Evolutionary conservation across 768 basidiomycete species (phyloP).

Genomic region (Leccinum pellstonianum): DNA sequence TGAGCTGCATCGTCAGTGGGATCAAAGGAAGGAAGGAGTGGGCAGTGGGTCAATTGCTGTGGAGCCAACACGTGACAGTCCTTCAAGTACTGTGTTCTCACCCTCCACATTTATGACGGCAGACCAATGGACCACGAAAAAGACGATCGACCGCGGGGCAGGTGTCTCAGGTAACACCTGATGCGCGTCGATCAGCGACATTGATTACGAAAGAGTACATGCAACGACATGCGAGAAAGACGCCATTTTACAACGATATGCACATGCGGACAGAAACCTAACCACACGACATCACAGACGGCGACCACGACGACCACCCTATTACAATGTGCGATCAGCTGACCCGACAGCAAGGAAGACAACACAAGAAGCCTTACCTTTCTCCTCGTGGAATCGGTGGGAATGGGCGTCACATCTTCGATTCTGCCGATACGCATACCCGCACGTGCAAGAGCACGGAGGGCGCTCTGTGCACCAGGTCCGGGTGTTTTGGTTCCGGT

Average conservation of each 20-base stretch:
- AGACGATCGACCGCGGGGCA: constrained; percentile 74
- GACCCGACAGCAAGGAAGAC: background rate
- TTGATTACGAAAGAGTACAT: constrained; percentile 38
- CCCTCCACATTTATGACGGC: background rate
- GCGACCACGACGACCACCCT: constrained; percentile 99
- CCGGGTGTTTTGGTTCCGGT: constrained; percentile 99
- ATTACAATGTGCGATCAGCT: constrained; percentile 3
- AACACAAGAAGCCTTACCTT: constrained; percentile 58
- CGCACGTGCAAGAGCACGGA: constrained; percentile 96
- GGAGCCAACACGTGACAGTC: background rate
- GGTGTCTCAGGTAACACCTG: constrained; percentile 52
- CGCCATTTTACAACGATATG: constrained; percentile 22
- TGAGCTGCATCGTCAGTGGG: constrained; percentile 41
- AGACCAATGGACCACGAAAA: background rate
- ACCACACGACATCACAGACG: constrained; percentile 60
- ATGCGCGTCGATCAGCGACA: constrained; percentile 90
- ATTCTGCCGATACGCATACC: constrained; percentile 98
- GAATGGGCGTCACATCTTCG: constrained; percentile 97
- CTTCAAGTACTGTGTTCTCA: background rate
- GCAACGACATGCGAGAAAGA: constrained; percentile 29
- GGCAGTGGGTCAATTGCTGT: background rate
- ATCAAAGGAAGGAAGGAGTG: background rate
- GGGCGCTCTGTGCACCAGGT: constrained; percentile 96
- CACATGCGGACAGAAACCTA: constrained; percentile 10
- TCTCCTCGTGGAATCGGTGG: constrained; percentile 94